Conservation (phyloP, 768 basidiomycete genomes). For the Coprinellus micaceus region DNA sequence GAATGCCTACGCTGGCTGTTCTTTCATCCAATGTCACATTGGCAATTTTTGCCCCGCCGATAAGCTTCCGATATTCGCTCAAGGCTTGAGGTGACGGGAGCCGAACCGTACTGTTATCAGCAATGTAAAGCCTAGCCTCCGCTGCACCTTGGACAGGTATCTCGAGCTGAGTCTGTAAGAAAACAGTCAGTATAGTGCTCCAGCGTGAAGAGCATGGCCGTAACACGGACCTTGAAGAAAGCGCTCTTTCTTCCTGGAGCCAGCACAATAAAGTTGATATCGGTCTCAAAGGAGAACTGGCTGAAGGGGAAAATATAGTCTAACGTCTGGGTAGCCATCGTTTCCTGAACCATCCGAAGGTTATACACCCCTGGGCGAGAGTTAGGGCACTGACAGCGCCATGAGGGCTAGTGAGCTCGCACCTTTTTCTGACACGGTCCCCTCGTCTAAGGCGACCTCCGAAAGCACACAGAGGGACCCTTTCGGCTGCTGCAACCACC, state of each 20-base stretch:
- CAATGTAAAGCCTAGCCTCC: conserved; percentile 31
- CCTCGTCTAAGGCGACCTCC: conserved; percentile 67
- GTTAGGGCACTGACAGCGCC: background rate
- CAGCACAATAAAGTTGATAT: conserved; percentile 61
- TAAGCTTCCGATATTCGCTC: conserved; percentile 51
- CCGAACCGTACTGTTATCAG: background rate
- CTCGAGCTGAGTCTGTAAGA: conserved; percentile 53
- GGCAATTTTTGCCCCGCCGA: conserved; percentile 60
- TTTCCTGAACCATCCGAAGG: conserved; percentile 58
- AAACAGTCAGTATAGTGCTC: background rate
- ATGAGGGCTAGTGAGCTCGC: conserved; percentile 19
- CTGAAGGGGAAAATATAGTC: conserved; percentile 78
- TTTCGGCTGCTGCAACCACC: conserved; percentile 66
- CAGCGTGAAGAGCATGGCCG: background rate
- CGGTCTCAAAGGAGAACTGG: conserved; percentile 67
- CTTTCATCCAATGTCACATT: conserved; percentile 49
- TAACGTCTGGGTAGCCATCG: conserved; percentile 61
- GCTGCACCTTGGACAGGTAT: conserved; percentile 30
- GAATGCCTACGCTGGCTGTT: conserved; percentile 52
- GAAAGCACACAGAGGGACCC: conserved; percentile 60
- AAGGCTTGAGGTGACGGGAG: conserved; percentile 48
- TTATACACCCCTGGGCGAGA: conserved; percentile 52
- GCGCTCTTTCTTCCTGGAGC: conserved; percentile 65
- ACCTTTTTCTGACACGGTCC: conserved; percentile 56
- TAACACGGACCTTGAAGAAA: conserved; percentile 57